phyloP scores from a whole-genome alignment of 1,284 basidiomycete species.

The Hemileccinum hortonii region DNA sequence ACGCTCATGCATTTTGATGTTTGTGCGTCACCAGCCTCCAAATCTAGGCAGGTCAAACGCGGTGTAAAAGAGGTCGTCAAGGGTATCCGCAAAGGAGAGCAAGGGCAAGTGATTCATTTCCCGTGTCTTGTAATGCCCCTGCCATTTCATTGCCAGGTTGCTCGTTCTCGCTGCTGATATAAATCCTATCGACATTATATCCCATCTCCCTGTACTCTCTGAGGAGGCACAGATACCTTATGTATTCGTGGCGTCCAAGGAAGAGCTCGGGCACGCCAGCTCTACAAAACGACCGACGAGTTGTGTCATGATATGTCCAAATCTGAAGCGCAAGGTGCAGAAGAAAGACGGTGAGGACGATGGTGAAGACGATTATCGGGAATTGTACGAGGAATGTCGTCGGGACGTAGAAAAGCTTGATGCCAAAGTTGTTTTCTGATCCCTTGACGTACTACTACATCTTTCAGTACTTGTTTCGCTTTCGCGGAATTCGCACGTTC shows the following conservation, averaged over 20 bases:
- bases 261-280: constrained; percentile 93
- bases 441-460: too few species aligned
- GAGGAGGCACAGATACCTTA: constrained; percentile 97
- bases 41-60: constrained; percentile 88
- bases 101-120: constrained; percentile 62
- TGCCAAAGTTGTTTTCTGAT: constrained; percentile 65
- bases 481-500: constrained; percentile 17
- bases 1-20: constrained; percentile 3
- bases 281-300: constrained; percentile 98
- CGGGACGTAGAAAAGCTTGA: constrained; percentile 84
- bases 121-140: constrained; percentile 3
- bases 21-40: constrained; percentile 62
- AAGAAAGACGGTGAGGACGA: constrained; percentile 60
- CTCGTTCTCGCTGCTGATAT: constrained; percentile 96
- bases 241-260: constrained; percentile 83
- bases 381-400: constrained; percentile 82
- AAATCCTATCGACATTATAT: constrained; percentile 97
- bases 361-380: constrained; percentile 77
- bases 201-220: constrained; percentile 91
- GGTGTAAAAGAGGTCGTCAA: constrained; percentile 98
- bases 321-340: constrained; percentile 70
- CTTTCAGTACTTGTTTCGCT: too few species aligned
- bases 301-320: constrained; percentile 91
- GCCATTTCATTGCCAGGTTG: constrained; percentile 50
- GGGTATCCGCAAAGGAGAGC: constrained; percentile 92